Evolutionary conservation across 2,329 filamentous ascomycete species (phyloP).

Genomic region (Mollisiaceae sp.): DNA sequence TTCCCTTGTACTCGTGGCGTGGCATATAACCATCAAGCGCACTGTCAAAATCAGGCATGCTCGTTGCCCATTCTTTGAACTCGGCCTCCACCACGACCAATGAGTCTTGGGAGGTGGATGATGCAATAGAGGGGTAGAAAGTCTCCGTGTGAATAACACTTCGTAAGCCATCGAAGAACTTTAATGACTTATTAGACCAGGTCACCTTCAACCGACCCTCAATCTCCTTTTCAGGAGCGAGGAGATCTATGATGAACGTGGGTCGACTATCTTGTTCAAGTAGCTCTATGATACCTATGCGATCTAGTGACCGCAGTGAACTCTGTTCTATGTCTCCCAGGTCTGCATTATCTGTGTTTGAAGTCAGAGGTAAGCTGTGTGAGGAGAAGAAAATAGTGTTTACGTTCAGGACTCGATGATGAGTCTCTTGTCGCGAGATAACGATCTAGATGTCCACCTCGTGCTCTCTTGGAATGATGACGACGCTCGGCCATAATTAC

Average conservation of each 20-base stretch:
- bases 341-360: neutral
- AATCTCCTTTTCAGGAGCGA: conserved; percentile 19
- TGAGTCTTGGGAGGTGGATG: conserved; percentile 11
- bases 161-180: conserved; percentile 33
- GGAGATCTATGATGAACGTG: conserved; percentile 35
- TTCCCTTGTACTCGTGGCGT: conserved; percentile 63
- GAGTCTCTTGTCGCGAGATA: neutral
- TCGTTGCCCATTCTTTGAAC: conserved; percentile 72
- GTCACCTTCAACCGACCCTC: conserved; percentile 28
- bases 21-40: conserved; percentile 56
- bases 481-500: neutral
- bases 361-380: neutral
- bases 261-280: conserved; percentile 34
- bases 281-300: conserved; percentile 33
- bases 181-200: conserved; percentile 29
- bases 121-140: conserved; percentile 24
- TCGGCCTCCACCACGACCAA: conserved; percentile 39
- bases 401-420: conserved; percentile 6
- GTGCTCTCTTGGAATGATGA: conserved; percentile 14
- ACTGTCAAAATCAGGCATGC: conserved; percentile 55
- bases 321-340: neutral
- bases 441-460: conserved; percentile 4
- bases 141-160: conserved; percentile 30
- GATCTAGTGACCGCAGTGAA: neutral
- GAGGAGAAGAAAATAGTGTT: neutral